These are phyloP conservation scores for Sisymbrium irio DNA, from an alignment of 345 rosid genomes.

Conservation along the genomic window DNA sequence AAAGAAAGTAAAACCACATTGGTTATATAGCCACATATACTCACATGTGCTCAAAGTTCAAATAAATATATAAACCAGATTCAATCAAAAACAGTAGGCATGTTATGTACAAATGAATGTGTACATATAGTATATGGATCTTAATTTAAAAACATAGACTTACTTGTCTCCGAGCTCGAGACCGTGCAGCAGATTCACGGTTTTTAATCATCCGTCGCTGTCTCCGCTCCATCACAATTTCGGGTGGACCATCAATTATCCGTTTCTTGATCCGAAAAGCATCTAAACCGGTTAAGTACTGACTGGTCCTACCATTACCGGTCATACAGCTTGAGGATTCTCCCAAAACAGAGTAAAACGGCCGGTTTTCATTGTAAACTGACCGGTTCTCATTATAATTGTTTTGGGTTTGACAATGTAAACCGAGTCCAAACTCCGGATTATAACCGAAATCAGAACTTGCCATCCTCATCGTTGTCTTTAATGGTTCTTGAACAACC, in stretches of 20 bases:
- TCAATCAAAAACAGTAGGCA: not conserved
- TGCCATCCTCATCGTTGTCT: slow-evolving; percentile 11
- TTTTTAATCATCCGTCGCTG: slow-evolving; percentile 93
- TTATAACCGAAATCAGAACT: slow-evolving; percentile 27
- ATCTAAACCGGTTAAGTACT: slow-evolving; percentile 34
- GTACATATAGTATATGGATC: not conserved
- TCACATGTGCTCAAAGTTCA: not conserved
- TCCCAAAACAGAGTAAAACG: slow-evolving; percentile 37
- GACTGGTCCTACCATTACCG: slow-evolving; percentile 35
- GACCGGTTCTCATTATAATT: slow-evolving; percentile 32
- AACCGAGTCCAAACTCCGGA: slow-evolving; percentile 39
- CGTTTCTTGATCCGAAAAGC: slow-evolving; percentile 47
- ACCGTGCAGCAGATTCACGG: slow-evolving; percentile 87
- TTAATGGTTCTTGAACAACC: slow-evolving; percentile 54
- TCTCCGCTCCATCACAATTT: slow-evolving; percentile 72
- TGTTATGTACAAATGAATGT: not conserved
- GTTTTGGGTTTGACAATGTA: slow-evolving; percentile 27
- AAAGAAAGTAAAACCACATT: not conserved
- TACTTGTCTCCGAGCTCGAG: slow-evolving; percentile 96
- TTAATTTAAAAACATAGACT: not conserved
- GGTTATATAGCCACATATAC: not conserved
- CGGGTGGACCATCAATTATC: slow-evolving; percentile 61
- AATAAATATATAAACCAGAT: not conserved
- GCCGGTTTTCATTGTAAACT: slow-evolving; percentile 32
- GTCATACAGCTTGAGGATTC: slow-evolving; percentile 37